Percentiles rank a stretch among this genome's conserved stretches.
Evolutionary conservation across 2,329 filamentous ascomycete genomes (phyloP).

Genomic region (Aureobasidium sp.): DNA sequence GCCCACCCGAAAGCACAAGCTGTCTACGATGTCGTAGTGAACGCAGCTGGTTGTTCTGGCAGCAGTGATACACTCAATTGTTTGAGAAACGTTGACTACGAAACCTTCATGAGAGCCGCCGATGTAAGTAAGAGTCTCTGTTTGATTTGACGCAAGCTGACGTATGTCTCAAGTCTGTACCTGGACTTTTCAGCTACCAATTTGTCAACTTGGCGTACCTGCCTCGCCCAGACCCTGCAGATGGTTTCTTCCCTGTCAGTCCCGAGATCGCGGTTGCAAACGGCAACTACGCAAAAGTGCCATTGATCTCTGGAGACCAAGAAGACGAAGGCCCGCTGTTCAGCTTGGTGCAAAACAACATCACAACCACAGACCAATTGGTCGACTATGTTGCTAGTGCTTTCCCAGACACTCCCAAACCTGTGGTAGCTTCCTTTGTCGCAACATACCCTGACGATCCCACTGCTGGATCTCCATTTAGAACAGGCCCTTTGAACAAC

Average conservation of each 20-base stretch:
- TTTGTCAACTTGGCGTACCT: conserved; percentile 65
- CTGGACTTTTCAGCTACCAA: conserved; percentile 57
- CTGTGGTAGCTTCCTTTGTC: conserved; percentile 47
- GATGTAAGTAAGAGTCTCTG: conserved; percentile 33
- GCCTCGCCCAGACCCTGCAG: conserved; percentile 57
- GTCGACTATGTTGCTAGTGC: conserved; percentile 56
- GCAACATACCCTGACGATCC: conserved; percentile 52
- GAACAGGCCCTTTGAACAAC: conserved; percentile 60
- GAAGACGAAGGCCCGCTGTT: conserved; percentile 77
- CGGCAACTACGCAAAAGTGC: conserved; percentile 52
- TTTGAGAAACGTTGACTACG: conserved; percentile 40
- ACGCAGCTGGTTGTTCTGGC: conserved; percentile 37
- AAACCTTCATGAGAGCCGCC: conserved; percentile 49
- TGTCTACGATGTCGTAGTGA: conserved; percentile 41
- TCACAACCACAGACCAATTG: conserved; percentile 53
- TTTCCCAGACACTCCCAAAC: conserved; percentile 49
- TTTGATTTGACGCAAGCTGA: not conserved
- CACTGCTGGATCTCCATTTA: conserved; percentile 60
- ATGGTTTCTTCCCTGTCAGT: conserved; percentile 51
- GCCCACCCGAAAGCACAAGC: conserved; percentile 58
- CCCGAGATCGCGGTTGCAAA: conserved; percentile 49
- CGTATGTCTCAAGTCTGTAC: conserved; percentile 43
- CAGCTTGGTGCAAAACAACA: conserved; percentile 58
- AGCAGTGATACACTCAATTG: conserved; percentile 39
- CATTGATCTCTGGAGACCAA: conserved; percentile 63